A percentile compares a stretch with the other conserved stretches of the same genome.
Evolutionary conservation across 768 basidiomycete species (phyloP).

Genomic region (Tephrocybe rancida): DNA sequence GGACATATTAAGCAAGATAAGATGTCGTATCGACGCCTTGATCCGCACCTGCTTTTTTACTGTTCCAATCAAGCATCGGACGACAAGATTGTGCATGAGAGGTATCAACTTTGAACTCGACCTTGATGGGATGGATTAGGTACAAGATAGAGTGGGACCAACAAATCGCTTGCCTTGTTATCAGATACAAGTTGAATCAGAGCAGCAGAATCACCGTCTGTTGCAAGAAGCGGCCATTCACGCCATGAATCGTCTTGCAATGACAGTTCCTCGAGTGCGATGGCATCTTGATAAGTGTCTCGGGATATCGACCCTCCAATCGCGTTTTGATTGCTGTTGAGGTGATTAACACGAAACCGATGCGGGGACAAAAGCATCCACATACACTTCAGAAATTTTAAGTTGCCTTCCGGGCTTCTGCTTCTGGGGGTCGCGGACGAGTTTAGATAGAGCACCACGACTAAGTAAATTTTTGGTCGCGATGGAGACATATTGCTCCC

Average conservation of each 20-base stretch:
- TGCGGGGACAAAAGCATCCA: conserved; percentile 4
- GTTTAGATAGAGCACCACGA: conserved; percentile 68
- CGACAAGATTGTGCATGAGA: conserved; percentile 58
- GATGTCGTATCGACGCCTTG: neutral
- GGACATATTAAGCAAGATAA: conserved; percentile 4
- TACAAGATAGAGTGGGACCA: neutral
- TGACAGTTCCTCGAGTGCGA: conserved; percentile 59
- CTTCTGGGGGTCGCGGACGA: conserved; percentile 63
- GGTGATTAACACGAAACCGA: neutral
- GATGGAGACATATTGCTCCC: conserved; percentile 52
- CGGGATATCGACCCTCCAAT: conserved; percentile 63
- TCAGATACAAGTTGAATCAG: conserved; percentile 84
- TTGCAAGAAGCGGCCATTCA: conserved; percentile 79
- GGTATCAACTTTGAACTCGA: conserved; percentile 74
- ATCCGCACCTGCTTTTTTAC: conserved; percentile 79
- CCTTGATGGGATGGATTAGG: conserved; percentile 38
- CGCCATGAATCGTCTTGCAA: conserved; percentile 56
- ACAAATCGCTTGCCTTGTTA: conserved; percentile 52
- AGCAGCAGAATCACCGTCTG: conserved; percentile 80
- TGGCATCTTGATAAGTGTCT: conserved; percentile 75
- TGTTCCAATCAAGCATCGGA: conserved; percentile 74
- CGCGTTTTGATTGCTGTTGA: conserved; percentile 63
- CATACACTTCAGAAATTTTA: conserved; percentile 74
- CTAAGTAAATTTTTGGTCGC: conserved; percentile 64
- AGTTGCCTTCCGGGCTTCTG: conserved; percentile 71